These are phyloP conservation scores for Teratosphaeria zuluensis DNA, from an alignment of 2,329 filamentous ascomycete genomes.

Conservation along the genomic window DNA sequence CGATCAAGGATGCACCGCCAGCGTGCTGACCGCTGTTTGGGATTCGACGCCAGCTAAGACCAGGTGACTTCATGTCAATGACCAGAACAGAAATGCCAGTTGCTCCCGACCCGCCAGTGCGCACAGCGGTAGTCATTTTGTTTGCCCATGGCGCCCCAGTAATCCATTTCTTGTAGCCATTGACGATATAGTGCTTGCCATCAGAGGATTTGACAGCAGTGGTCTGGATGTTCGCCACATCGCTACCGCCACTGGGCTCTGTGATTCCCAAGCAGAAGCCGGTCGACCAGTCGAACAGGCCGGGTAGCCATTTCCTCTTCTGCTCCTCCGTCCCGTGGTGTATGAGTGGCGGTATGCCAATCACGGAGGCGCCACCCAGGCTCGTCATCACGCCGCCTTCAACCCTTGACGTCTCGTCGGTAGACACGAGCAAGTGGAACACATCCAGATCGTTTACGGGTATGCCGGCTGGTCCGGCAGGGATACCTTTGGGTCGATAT, in stretches of 20 bases:
- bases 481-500: conserved; percentile 33
- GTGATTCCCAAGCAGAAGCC: conserved; percentile 57
- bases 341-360: conserved; percentile 56
- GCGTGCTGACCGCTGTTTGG: conserved; percentile 58
- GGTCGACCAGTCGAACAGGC: conserved; percentile 48
- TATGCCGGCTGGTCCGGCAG: conserved; percentile 36
- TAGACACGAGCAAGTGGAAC: conserved; percentile 38
- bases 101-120: conserved; percentile 47
- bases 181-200: conserved; percentile 49
- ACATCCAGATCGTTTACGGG: conserved; percentile 43
- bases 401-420: conserved; percentile 22
- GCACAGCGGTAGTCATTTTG: conserved; percentile 43
- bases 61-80: conserved; percentile 42
- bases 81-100: conserved; percentile 49
- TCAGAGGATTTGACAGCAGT: conserved; percentile 40
- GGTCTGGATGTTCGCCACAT: conserved; percentile 55
- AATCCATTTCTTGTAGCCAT: conserved; percentile 52
- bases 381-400: conserved; percentile 47
- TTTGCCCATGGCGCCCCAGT: conserved; percentile 41
- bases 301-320: conserved; percentile 49
- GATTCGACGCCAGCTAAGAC: conserved; percentile 47
- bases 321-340: conserved; percentile 52
- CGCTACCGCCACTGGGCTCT: conserved; percentile 52
- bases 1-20: conserved; percentile 42
- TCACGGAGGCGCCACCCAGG: conserved; percentile 50